phyloP scores from a whole-genome alignment of 2,329 filamentous ascomycete species.

The Aspergillus fischeri region DNA sequence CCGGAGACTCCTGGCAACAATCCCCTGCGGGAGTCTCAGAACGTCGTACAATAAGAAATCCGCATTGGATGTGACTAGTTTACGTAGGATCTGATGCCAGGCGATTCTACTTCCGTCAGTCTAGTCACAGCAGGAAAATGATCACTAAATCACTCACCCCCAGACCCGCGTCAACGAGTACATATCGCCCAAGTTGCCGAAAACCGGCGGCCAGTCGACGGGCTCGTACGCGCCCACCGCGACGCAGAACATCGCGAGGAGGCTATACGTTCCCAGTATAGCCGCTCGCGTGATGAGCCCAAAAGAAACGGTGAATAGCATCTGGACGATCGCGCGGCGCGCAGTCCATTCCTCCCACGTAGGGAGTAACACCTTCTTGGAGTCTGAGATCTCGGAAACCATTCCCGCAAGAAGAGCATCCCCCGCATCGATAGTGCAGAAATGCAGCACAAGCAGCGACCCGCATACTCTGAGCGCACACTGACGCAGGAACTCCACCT shows the following conservation, averaged over 20 bases:
- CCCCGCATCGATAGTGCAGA: conserved; percentile 10
- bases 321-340: conserved; percentile 1
- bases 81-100: conserved; percentile 20
- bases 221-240: conserved; percentile 5
- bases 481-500: conserved; percentile 6
- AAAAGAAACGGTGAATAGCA: conserved; percentile 13
- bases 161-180: conserved; percentile 15
- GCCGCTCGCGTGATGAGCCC: conserved; percentile 10
- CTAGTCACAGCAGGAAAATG: neutral
- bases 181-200: conserved; percentile 5
- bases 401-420: conserved; percentile 2
- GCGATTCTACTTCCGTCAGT: conserved; percentile 5
- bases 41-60: conserved; percentile 8
- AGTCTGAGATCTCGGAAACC: neutral
- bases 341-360: neutral
- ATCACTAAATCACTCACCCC: conserved; percentile 8
- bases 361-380: conserved; percentile 5
- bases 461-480: conserved; percentile 2
- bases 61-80: conserved; percentile 9
- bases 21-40: conserved; percentile 3
- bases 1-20: conserved; percentile 4
- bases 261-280: conserved; percentile 12
- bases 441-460: conserved; percentile 2
- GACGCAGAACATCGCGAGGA: conserved; percentile 4
- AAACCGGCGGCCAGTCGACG: conserved; percentile 16